Conservation (phyloP, 164 flowering plant genomes). For the Akebia trifoliata region DNA sequence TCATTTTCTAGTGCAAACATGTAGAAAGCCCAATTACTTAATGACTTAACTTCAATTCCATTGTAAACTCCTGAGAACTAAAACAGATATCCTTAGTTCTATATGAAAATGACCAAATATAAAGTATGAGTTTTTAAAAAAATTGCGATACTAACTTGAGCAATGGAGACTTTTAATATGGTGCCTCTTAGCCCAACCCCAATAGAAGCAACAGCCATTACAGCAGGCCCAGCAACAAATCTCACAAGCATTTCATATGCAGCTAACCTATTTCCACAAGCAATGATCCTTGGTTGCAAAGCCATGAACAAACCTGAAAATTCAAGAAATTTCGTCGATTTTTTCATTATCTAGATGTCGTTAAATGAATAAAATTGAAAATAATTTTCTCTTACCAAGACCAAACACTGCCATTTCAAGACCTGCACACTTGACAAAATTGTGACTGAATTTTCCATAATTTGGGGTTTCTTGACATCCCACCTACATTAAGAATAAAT, state of each 20-base stretch:
- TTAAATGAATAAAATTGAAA: no score
- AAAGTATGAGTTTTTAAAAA: no score
- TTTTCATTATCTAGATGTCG: neutral
- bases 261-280: conserved; percentile 37
- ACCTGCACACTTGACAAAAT: conserved; percentile 37
- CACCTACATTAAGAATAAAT: conserved; percentile 21
- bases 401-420: conserved; percentile 50
- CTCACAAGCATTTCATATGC: conserved; percentile 27
- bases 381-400: conserved; percentile 23
- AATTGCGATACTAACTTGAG: conserved; percentile 34
- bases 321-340: neutral
- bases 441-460: conserved; percentile 31
- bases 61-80: no score
- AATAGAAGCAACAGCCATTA: conserved; percentile 35
- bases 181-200: conserved; percentile 33
- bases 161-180: conserved; percentile 28
- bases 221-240: conserved; percentile 35
- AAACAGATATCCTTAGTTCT: no score
- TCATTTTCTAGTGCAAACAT: no score
- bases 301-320: conserved; percentile 38
- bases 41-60: no score
- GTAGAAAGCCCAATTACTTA: no score
- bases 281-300: conserved; percentile 37
- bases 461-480: conserved; percentile 28
- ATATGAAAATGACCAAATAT: no score